Conservation (phyloP, 495 filamentous ascomycete species). For the Xylaria bambusicola region DNA sequence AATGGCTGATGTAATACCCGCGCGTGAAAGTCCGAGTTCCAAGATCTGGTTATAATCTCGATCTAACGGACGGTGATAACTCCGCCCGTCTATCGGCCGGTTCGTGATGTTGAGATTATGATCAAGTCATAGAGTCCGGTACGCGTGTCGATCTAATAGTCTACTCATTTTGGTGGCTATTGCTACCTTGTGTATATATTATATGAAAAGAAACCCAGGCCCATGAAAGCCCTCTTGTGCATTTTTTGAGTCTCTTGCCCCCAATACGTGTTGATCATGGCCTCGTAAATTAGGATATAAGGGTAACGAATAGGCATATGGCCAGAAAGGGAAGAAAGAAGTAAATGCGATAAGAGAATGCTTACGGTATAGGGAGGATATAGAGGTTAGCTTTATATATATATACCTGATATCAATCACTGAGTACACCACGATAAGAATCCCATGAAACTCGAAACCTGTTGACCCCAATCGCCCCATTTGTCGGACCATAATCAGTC, state of each 20-base stretch:
- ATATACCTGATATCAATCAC: too few species aligned
- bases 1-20: neutral
- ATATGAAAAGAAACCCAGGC: neutral
- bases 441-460: slow-evolving; percentile 10
- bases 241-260: neutral
- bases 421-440: too few species aligned
- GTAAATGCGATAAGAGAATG: neutral
- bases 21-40: neutral
- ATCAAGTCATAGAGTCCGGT: too few species aligned
- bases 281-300: slow-evolving; percentile 4
- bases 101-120: too few species aligned
- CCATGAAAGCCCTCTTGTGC: neutral
- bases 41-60: too few species aligned
- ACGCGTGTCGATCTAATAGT: too few species aligned
- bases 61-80: too few species aligned
- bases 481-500: slow-evolving; percentile 14
- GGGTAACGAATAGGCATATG: too few species aligned
- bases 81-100: too few species aligned
- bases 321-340: neutral
- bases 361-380: neutral
- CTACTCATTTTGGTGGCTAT: too few species aligned
- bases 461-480: slow-evolving; percentile 10
- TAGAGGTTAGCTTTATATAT: neutral
- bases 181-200: too few species aligned
- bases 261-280: neutral